phyloP scores from a whole-genome alignment of 768 basidiomycete genomes.

The Collybia nuda region DNA sequence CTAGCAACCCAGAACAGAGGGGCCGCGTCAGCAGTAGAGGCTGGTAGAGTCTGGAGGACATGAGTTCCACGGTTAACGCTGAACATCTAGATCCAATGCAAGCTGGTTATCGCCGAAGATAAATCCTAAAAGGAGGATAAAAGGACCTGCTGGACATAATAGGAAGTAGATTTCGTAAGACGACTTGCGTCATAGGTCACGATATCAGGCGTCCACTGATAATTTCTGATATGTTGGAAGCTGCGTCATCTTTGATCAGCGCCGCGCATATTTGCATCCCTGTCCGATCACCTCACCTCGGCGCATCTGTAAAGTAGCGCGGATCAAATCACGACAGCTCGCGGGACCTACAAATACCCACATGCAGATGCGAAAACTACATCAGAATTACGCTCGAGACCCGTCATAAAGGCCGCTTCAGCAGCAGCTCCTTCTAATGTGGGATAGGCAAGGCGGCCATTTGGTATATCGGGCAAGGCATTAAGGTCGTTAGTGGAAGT shows the following conservation, averaged over 20 bases:
- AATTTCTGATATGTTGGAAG: slow-evolving; percentile 32
- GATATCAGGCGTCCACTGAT: slow-evolving; percentile 39
- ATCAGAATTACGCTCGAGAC: slow-evolving; percentile 56
- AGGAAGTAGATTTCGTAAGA: slow-evolving; percentile 33
- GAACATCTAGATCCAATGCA: slow-evolving; percentile 26
- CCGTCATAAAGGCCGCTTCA: slow-evolving; percentile 36
- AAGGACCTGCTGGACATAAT: slow-evolving; percentile 35
- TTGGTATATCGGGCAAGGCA: slow-evolving; percentile 23
- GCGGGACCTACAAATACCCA: slow-evolving; percentile 12
- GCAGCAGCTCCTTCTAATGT: neutral
- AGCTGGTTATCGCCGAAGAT: neutral
- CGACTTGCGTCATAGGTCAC: slow-evolving; percentile 35
- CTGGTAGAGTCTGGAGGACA: slow-evolving; percentile 25
- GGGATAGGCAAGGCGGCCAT: slow-evolving; percentile 8
- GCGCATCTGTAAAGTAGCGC: slow-evolving; percentile 18
- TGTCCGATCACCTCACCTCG: slow-evolving; percentile 15
- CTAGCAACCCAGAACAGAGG: slow-evolving; percentile 35
- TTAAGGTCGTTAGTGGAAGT: slow-evolving; percentile 32
- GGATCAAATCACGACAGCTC: neutral
- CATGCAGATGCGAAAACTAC: slow-evolving; percentile 57
- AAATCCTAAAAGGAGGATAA: neutral
- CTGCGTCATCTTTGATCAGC: slow-evolving; percentile 11
- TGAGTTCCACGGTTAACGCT: slow-evolving; percentile 34
- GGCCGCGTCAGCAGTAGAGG: slow-evolving; percentile 22
- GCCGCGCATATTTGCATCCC: neutral